Base-by-base conservation (phyloP, 176 grass and related monocot species). In the Oryza nivara region DNA sequence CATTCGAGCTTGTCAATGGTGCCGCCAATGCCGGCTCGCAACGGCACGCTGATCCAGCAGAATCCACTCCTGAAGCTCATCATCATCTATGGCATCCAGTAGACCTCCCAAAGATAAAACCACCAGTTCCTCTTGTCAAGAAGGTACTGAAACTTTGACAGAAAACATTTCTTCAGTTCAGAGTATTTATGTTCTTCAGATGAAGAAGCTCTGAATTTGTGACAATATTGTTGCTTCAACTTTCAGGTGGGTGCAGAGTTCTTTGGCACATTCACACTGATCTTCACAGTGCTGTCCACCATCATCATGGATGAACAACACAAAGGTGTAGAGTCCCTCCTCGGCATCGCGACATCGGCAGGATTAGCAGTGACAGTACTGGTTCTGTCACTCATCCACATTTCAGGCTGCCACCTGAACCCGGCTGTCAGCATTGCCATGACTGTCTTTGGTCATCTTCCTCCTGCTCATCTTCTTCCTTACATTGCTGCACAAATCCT, bases 321-420 rank as follows among this genome's bases (percentile, higher is more conserved):
- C 30, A n/a, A 52, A 1, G 89, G 78, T 22, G 68, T 65, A 0
- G 90, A 75, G 47, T 75, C 88, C 45, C 83, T 92, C 19, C 80
- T 91, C 2, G 90, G 93, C 28, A 89, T 86, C 12, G 93, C 83
- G 0, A 70, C 81, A 1, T 87, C 86, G 0, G 86, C 91, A 4
- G 93, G 90, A 0, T 78, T 91, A 22, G 88, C 86, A 0, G 86
- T 95, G 64, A 86, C 68, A 1, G 65, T 91, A 56, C 80, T 95
- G 1, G 82, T 95, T 23, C 65, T 95, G 20, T 89, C 93, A 26
- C 77, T 73, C 63, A 52, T 89, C 16, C 90, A 95, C 80, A 82
- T 95, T 60, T 95, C 90, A 0, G 93, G 90, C 19, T 92, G 90
- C 76, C 93, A 95, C 45, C 67, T 95, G 56, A 96, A 96, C 46